A percentile compares a stretch with the other conserved stretches of the same genome.
Conservation (phyloP, 805 yeast genomes). For the Isabelozyma rhagii region DNA sequence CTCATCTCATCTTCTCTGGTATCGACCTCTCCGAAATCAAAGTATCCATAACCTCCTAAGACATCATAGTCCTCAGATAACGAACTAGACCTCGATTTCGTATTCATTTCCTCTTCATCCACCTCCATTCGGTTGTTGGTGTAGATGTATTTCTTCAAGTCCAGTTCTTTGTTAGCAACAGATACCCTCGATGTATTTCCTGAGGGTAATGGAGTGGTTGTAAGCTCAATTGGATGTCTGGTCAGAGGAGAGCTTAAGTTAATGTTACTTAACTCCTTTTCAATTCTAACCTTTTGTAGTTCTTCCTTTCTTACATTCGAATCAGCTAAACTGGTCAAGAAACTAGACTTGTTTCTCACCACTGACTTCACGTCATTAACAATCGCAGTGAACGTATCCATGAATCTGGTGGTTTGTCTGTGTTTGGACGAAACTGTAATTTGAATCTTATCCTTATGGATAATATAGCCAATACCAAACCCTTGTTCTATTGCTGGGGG, state of each 20-base stretch:
- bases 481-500: conserved; percentile 91
- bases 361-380: conserved; percentile 55
- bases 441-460: conserved; percentile 73
- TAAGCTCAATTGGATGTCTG: conserved; percentile 21
- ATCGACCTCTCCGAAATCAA: conserved; percentile 68
- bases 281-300: conserved; percentile 30
- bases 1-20: conserved; percentile 43
- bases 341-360: conserved; percentile 35
- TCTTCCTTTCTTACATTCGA: conserved; percentile 30
- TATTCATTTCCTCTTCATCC: conserved; percentile 19
- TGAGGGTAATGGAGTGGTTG: conserved; percentile 12
- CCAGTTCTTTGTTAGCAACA: not conserved
- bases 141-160: not conserved
- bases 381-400: conserved; percentile 63
- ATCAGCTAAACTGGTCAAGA: conserved; percentile 21
- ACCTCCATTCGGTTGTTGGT: conserved; percentile 18
- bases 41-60: conserved; percentile 86
- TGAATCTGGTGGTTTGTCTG: conserved; percentile 79
- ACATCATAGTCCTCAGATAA: conserved; percentile 25
- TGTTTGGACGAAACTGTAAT: conserved; percentile 84
- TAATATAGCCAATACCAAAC: conserved; percentile 88
- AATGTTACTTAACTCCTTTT: conserved; percentile 30
- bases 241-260: conserved; percentile 18
- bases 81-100: conserved; percentile 9
- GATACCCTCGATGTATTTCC: conserved; percentile 3